These are phyloP conservation scores for Astrocystis sublimbata DNA, from an alignment of 495 filamentous ascomycete species.

Conservation along the genomic window DNA sequence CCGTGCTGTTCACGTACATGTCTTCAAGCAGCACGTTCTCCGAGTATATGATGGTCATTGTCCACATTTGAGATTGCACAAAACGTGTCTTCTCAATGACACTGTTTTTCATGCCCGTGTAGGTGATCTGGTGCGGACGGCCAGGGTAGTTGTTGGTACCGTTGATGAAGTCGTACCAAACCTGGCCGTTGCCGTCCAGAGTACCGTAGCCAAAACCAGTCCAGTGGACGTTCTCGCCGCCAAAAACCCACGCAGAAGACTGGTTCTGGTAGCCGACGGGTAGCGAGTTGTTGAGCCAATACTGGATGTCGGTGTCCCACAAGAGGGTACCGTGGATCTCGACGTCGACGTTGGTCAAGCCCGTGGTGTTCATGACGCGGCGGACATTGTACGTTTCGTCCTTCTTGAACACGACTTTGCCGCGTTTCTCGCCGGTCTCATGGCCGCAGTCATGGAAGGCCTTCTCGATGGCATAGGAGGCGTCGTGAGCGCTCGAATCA, in stretches of 20 bases:
- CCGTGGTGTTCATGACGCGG: conserved; percentile 47
- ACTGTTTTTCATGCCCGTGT: conserved; percentile 39
- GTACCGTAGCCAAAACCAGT: conserved; percentile 43
- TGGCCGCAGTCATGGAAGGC: conserved; percentile 45
- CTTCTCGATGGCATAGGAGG: conserved; percentile 39
- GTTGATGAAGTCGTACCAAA: conserved; percentile 44
- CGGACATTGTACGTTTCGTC: conserved; percentile 41
- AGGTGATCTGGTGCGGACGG: conserved; percentile 46
- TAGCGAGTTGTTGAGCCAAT: conserved; percentile 48
- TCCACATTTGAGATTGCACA: conserved; percentile 50
- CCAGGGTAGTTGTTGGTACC: conserved; percentile 44
- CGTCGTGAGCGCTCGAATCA: conserved; percentile 32
- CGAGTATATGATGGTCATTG: conserved; percentile 26
- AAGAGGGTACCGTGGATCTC: conserved; percentile 36
- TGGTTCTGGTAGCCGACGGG: conserved; percentile 50
- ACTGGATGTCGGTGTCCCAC: conserved; percentile 45
- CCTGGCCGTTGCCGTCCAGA: conserved; percentile 51
- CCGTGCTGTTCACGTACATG: conserved; percentile 47
- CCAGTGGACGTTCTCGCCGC: conserved; percentile 44
- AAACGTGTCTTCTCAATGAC: conserved; percentile 37
- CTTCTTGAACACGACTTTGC: conserved; percentile 41
- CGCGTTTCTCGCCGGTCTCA: conserved; percentile 22
- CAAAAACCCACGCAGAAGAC: conserved; percentile 49
- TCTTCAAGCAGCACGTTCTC: conserved; percentile 41
- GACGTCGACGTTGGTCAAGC: conserved; percentile 43